Evolutionary conservation across 352 stramenopile genomes (phyloP).

Genomic region (Globisporangium lucens): DNA sequence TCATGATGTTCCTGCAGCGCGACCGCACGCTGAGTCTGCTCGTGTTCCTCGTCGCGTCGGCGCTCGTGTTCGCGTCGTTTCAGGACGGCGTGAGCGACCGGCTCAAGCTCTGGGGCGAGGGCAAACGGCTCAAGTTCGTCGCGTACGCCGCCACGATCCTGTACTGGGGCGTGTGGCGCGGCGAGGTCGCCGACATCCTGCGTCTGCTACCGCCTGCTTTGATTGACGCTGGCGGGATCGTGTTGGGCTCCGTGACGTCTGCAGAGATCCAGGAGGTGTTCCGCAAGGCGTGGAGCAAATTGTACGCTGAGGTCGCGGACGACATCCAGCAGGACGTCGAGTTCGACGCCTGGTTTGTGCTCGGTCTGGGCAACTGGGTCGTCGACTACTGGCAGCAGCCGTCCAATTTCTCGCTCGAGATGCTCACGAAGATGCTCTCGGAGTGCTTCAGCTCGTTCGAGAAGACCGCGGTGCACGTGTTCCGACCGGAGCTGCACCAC

Average conservation of each 20-base stretch:
- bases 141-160: slow-evolving; percentile 50
- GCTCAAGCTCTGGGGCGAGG: slow-evolving; percentile 54
- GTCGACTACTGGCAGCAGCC: slow-evolving; percentile 83
- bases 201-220: slow-evolving; percentile 52
- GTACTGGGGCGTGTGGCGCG: slow-evolving; percentile 60
- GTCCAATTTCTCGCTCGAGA: slow-evolving; percentile 69
- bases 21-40: slow-evolving; percentile 34
- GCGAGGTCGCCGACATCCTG: slow-evolving; percentile 44
- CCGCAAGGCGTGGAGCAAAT: slow-evolving; percentile 8
- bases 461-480: slow-evolving; percentile 42
- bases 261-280: slow-evolving; percentile 9
- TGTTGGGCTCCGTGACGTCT: slow-evolving; percentile 30
- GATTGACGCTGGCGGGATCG: slow-evolving; percentile 50
- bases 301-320: slow-evolving; percentile 14
- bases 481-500: slow-evolving; percentile 51
- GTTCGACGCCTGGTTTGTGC: slow-evolving; percentile 66
- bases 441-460: slow-evolving; percentile 59
- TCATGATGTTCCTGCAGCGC: slow-evolving; percentile 69
- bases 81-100: slow-evolving; percentile 26
- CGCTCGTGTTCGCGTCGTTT: slow-evolving; percentile 34
- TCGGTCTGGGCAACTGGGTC: slow-evolving; percentile 64
- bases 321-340: slow-evolving; percentile 64
- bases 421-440: slow-evolving; percentile 56
- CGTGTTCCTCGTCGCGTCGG: slow-evolving; percentile 33
- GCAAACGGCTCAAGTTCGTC: slow-evolving; percentile 63